Conservation (phyloP, 139 green algal genomes). For the Chlorella sp. region DNA sequence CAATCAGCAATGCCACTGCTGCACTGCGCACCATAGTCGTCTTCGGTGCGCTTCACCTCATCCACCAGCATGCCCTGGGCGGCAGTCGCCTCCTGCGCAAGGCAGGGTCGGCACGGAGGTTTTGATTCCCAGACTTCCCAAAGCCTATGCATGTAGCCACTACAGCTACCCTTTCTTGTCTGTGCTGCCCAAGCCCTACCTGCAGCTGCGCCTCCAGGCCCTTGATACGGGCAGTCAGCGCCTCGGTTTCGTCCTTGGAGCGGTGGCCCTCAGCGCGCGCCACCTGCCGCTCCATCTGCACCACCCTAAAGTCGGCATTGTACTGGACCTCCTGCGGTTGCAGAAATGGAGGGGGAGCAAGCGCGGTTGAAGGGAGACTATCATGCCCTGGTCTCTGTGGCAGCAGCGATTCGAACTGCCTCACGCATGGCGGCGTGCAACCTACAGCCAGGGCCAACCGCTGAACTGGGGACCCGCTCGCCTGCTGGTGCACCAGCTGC, state of each 20-base stretch:
- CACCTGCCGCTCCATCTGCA: constrained; percentile 87
- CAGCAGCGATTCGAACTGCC: no score
- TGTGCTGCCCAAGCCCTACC: no score
- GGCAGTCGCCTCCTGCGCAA: constrained; percentile 48
- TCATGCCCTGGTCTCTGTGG: no score
- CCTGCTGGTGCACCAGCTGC: constrained; percentile 73
- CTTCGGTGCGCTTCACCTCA: constrained; percentile 75
- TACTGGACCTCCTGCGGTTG: constrained; percentile 85
- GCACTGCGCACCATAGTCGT: constrained; percentile 64
- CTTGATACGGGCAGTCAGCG: constrained; percentile 74
- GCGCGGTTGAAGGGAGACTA: no score
- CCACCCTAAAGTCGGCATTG: constrained; percentile 83
- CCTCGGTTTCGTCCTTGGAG: constrained; percentile 82
- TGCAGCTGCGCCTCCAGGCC: constrained; percentile 66
- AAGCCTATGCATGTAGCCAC: no score
- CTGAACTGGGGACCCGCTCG: no score
- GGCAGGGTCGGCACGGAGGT: no score
- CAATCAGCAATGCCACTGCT: not conserved
- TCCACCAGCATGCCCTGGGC: constrained; percentile 79
- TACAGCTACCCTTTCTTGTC: no score
- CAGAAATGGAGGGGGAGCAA: no score
- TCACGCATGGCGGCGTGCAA: no score
- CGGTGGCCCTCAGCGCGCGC: constrained; percentile 76
- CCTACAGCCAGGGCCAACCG: no score
- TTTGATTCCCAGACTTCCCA: no score